A percentile compares a stretch with the other conserved stretches of the same genome.
Evolutionary conservation across 345 rosid species (phyloP).

Genomic region (Arabidopsis suecica): DNA sequence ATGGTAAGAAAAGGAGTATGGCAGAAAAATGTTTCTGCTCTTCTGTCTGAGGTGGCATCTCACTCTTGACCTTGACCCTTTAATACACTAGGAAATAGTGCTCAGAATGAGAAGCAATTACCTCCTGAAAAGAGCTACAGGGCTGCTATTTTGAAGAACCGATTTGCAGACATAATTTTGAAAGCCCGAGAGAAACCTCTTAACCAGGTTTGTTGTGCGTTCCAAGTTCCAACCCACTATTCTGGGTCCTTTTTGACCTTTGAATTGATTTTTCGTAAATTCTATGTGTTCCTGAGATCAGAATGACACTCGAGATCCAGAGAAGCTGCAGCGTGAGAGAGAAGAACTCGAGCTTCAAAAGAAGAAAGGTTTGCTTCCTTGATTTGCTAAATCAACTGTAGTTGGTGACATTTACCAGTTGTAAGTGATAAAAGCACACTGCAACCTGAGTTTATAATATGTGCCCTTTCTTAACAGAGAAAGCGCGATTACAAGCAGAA

Average conservation of each 20-base stretch:
- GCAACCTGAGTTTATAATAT: not conserved
- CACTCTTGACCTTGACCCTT: constrained; percentile 57
- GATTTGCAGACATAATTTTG: constrained; percentile 84
- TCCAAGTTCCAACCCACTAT: not conserved
- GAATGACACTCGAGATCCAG: constrained; percentile 76
- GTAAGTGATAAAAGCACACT: constrained; percentile 9
- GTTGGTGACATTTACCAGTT: not conserved
- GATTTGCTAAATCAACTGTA: not conserved
- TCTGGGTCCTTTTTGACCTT: not conserved
- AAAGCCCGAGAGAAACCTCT: constrained; percentile 83
- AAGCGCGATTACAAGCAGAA: constrained; percentile 80
- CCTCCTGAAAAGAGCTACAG: constrained; percentile 89
- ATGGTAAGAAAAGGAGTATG: constrained; percentile 71
- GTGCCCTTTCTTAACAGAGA: constrained; percentile 53
- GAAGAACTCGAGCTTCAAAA: constrained; percentile 81
- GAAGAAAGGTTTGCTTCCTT: constrained; percentile 65
- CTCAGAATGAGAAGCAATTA: constrained; percentile 83
- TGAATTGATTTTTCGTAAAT: not conserved
- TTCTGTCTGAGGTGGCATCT: constrained; percentile 61
- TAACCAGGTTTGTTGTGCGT: constrained; percentile 63
- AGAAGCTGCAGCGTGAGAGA: constrained; percentile 66
- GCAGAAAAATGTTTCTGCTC: constrained; percentile 51
- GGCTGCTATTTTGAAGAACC: constrained; percentile 79
- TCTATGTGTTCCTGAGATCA: constrained; percentile 41
- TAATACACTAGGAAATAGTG: constrained; percentile 75